Evolutionary conservation across 768 basidiomycete species (phyloP), one percentile per base, ranked within the genome.

Genomic region (Leccinum barrowsii): DNA sequence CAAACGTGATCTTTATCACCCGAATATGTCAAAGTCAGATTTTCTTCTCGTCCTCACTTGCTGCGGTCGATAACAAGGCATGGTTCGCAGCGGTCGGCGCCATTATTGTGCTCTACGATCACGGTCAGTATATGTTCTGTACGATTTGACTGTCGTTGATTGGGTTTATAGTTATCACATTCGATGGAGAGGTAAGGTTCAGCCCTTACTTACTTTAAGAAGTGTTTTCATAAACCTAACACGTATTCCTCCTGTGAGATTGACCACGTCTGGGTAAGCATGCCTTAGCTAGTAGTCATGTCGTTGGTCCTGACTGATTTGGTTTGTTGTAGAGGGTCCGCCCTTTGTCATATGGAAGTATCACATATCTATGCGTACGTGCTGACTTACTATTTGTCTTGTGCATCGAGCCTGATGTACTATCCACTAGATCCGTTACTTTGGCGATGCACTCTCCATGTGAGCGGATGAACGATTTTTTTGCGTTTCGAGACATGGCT

Each of bases 391-490:
- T 11, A 19, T 24, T 17, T 2, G 13, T n/a, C 8, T 7, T 11
- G 28, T 19, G 4, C 19, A 26, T 13, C 49, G 5, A 40, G 49
- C 17, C 26, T 4, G 7, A 30, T 30, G 28, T 2, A 4, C 5
- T 21, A 37, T 28, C 5, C 13, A 6, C 26, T 22, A 69, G 67
- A 69, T 68, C n/a, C 67, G 67, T 7, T 67, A 67, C n/a, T 46
- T 69, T 1, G 67, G 67, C n/a, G 55, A 69, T 42, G 52, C 32
- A 6, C 17, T 69, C 26, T 55, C 50, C 22, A 62, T 64, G 67
- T 68, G 21, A 59, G 67, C 21, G 12, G 49, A 28, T 26, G 3
- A 3, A n/a, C 32, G 1, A 5, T 5, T 22, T 4, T 30, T 5
- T 22, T 5, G 5, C n/a, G 15, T 59, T 32, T 47, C 4, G 1